Conservation (phyloP, 805 yeast genomes). For the Wickerhamomyces ciferrii region DNA sequence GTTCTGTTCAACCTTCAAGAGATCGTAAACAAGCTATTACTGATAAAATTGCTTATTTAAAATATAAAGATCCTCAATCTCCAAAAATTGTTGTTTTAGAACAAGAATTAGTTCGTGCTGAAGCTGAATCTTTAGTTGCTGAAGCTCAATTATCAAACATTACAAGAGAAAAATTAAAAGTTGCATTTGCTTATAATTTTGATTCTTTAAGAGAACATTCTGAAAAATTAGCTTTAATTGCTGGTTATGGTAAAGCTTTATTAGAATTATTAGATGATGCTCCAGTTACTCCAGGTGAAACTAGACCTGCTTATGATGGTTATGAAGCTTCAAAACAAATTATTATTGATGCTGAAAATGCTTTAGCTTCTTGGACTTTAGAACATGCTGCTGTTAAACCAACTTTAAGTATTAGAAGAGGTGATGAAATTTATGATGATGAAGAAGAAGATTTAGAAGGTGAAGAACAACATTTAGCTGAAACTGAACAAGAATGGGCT, state of each 20-base stretch:
- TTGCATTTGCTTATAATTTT: constrained; percentile 79
- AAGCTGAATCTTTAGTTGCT: constrained; percentile 87
- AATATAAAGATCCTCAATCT: constrained; percentile 81
- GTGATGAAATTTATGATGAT: constrained; percentile 49
- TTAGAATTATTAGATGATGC: constrained; percentile 79
- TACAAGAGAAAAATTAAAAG: constrained; percentile 82
- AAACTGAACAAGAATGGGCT: constrained; percentile 50
- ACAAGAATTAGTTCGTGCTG: constrained; percentile 88
- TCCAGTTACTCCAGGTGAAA: constrained; percentile 89
- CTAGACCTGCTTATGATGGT: constrained; percentile 86
- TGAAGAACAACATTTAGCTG: constrained; percentile 43
- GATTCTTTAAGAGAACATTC: constrained; percentile 83
- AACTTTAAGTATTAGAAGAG: constrained; percentile 60
- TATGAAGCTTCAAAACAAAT: constrained; percentile 86
- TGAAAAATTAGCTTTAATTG: constrained; percentile 80
- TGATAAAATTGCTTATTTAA: constrained; percentile 77
- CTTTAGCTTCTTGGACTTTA: constrained; percentile 79
- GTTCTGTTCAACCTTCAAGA: constrained; percentile 83
- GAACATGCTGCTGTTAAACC: constrained; percentile 82
- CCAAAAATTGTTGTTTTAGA: constrained; percentile 75
- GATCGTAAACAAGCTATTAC: constrained; percentile 83
- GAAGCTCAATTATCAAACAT: constrained; percentile 88
- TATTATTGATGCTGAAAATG: constrained; percentile 80
- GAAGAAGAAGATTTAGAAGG: constrained; percentile 45
- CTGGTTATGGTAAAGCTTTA: constrained; percentile 86